phyloP scores from a whole-genome alignment of 2,329 filamentous ascomycete species.

The Colletotrichum euphorbiae region DNA sequence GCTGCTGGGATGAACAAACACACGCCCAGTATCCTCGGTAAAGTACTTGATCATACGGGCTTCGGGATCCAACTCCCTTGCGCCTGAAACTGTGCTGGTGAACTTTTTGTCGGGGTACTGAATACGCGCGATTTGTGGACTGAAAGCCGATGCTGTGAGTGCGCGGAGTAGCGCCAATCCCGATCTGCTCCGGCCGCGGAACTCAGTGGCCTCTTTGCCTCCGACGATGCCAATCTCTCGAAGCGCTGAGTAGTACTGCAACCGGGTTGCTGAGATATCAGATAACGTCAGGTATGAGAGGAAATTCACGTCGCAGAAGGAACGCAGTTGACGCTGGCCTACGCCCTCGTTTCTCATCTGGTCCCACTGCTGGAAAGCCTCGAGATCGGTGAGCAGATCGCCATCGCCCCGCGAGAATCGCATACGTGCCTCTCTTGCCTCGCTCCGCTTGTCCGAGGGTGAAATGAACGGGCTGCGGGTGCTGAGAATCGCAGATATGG shows the following conservation, averaged over 20 bases:
- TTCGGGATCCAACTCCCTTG: constrained; percentile 93
- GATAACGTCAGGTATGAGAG: constrained; percentile 84
- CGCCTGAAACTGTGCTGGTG: constrained; percentile 84
- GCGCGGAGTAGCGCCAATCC: constrained; percentile 70
- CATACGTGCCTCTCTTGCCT: constrained; percentile 80
- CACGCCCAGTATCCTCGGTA: constrained; percentile 83
- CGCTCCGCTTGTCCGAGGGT: constrained; percentile 84
- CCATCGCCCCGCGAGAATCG: constrained; percentile 83
- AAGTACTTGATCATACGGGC: constrained; percentile 94
- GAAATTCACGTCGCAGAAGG: constrained; percentile 88
- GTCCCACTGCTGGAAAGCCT: constrained; percentile 86
- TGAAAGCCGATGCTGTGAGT: constrained; percentile 78
- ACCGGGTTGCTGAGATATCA: constrained; percentile 88
- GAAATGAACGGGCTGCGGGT: constrained; percentile 88
- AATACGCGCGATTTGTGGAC: constrained; percentile 90
- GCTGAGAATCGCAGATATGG: constrained; percentile 92
- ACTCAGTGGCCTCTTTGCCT: constrained; percentile 43
- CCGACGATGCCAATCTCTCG: constrained; percentile 85
- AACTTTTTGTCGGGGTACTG: constrained; percentile 97
- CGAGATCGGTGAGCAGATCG: constrained; percentile 87
- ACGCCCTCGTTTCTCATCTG: constrained; percentile 69
- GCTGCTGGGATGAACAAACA: constrained; percentile 93
- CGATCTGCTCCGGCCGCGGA: constrained; percentile 47
- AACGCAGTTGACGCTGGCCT: constrained; percentile 72
- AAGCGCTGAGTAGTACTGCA: constrained; percentile 87